Evolutionary conservation across 176 grass and related monocot genomes (phyloP), one percentile per base, ranked within the genome.

Genomic region (Secale cereale): DNA sequence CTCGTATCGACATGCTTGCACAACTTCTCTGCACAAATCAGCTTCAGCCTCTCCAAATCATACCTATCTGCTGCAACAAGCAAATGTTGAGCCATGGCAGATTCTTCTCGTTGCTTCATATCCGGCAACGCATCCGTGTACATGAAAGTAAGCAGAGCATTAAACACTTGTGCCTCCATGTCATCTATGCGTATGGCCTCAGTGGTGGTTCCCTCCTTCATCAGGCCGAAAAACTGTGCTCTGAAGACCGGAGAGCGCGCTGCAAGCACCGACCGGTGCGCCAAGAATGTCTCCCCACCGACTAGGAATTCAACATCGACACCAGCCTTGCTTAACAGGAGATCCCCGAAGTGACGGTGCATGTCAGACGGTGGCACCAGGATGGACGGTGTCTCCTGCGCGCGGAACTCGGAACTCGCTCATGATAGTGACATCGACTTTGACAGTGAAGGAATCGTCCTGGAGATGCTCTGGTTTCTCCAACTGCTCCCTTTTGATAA

Each of bases 21-120:
- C 30, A 92, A 37, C 12, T 16, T 83, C 9, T 76, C 86, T 79
- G 84, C 79, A 28, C 89, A 94, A 3, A 94, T 77, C 23, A 86
- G 28, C 41, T 88, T 94, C 0, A 91, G 40, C 41, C 92, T 82
- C 2, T 86, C 59, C 56, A 94, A 5, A 40, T 17, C 67, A 15
- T 94, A 94, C 61, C 45, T 85, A 36, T 94, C 92, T 3, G 36
- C 68, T 1, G 88, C 91, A 61, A 79, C 88, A 17, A 91, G 67
- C 59, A 94, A 33, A 79, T 92, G 56, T n/a, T 86, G 86, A 25
- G 52, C 22, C 68, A 71, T 41, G 22, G 10, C 68, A 26, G 23
- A 71, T 12, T 71, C 68, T 25, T 41, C 68, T 7, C 8, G 10
- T 15, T 7, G 36, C 11, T 71, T 12, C 68, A 71, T 40, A 40